These are phyloP conservation scores for Aspergillus phoenicis DNA, from an alignment of 2,329 filamentous ascomycete genomes.

Conservation along the genomic window DNA sequence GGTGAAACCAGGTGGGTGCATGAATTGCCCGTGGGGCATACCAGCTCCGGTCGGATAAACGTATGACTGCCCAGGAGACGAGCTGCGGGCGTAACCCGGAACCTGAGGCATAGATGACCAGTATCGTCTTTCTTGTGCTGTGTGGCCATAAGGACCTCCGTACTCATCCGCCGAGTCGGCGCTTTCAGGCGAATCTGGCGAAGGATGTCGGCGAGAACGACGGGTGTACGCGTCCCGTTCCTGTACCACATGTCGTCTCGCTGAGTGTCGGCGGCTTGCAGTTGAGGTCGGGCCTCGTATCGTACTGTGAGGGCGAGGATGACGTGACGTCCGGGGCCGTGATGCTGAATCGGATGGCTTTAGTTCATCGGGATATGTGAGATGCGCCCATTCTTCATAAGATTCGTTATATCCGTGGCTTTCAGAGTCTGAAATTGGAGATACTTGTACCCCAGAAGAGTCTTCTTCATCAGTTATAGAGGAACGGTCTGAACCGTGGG, in stretches of 20 bases:
- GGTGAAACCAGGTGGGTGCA: slow-evolving; percentile 28
- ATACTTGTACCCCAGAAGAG: slow-evolving; percentile 48
- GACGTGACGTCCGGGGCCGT: slow-evolving; percentile 44
- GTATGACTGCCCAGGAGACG: slow-evolving; percentile 45
- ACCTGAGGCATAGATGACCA: slow-evolving; percentile 37
- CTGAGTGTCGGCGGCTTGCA: slow-evolving; percentile 41
- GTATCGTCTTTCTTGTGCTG: slow-evolving; percentile 35
- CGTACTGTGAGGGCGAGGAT: slow-evolving; percentile 39
- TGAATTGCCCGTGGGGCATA: slow-evolving; percentile 29
- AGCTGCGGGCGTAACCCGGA: slow-evolving; percentile 43
- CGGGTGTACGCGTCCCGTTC: slow-evolving; percentile 42
- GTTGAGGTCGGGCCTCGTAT: slow-evolving; percentile 42
- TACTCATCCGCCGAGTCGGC: slow-evolving; percentile 69
- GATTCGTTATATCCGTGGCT: slow-evolving; percentile 45
- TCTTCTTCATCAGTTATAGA: slow-evolving; percentile 48
- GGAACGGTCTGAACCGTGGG: slow-evolving; percentile 43
- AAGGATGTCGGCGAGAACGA: slow-evolving; percentile 48
- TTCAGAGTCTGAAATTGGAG: slow-evolving; percentile 42
- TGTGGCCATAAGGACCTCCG: slow-evolving; percentile 49
- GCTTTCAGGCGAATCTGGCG: slow-evolving; percentile 60
- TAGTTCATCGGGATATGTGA: slow-evolving; percentile 49
- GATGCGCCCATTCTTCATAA: slow-evolving; percentile 44
- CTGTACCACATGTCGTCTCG: slow-evolving; percentile 39
- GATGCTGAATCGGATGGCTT: slow-evolving; percentile 52
- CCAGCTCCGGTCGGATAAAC: slow-evolving; percentile 33